phyloP scores from a whole-genome alignment of 352 stramenopile genomes.

The Pythium oligandrum region DNA sequence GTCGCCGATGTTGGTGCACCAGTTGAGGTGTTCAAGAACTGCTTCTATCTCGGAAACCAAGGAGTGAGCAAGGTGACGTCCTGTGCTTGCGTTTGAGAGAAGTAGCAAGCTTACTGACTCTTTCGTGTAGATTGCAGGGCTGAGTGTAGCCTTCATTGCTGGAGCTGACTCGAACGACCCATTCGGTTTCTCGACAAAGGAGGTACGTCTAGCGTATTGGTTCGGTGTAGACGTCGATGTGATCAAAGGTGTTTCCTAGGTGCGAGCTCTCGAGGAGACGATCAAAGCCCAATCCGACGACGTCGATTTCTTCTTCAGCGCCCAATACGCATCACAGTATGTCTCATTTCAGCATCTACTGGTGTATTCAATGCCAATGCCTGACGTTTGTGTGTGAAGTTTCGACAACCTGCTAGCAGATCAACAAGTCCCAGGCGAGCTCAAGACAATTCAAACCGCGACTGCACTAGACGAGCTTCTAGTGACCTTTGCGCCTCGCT shows the following conservation, averaged over 20 bases:
- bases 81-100: too few relatives aligned
- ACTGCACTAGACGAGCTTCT: slow-evolving; percentile 25
- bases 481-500: slow-evolving; percentile 51
- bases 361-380: background rate
- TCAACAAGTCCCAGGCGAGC: slow-evolving; percentile 44
- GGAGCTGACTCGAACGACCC: background rate
- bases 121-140: slow-evolving; percentile 13
- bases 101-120: too few relatives aligned
- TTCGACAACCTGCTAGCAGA: slow-evolving; percentile 47
- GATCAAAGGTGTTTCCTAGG: too few relatives aligned
- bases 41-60: slow-evolving; percentile 39
- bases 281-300: slow-evolving; percentile 14
- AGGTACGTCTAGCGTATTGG: too few relatives aligned
- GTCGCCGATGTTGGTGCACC: slow-evolving; percentile 8
- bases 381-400: slow-evolving; percentile 3
- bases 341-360: background rate
- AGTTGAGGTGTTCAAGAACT: slow-evolving; percentile 43
- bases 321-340: slow-evolving; percentile 40
- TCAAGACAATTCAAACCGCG: slow-evolving; percentile 35
- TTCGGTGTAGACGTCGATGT: too few relatives aligned
- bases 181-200: too few relatives aligned
- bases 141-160: slow-evolving; percentile 24
- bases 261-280: slow-evolving; percentile 12
- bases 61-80: slow-evolving; percentile 17
- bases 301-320: slow-evolving; percentile 65